Evolutionary conservation across 1,284 basidiomycete species (phyloP).

Genomic region (Farysia itapuensis): DNA sequence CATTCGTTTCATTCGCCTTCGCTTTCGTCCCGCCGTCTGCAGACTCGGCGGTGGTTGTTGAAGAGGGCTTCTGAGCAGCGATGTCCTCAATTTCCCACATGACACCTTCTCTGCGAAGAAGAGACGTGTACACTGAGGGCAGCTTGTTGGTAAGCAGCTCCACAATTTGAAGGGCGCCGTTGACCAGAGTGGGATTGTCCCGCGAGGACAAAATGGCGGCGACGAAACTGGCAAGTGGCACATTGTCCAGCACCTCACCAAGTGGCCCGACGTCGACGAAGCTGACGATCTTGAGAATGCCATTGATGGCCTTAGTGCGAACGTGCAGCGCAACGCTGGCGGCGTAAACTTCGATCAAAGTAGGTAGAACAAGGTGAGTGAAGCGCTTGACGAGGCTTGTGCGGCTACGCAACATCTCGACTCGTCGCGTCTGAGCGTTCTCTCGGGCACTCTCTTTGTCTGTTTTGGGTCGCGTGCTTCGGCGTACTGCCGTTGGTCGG

Average conservation of each 20-base stretch:
- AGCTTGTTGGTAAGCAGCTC: slow-evolving; percentile 52
- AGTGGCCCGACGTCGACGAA: slow-evolving; percentile 52
- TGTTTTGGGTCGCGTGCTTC: slow-evolving; percentile 12
- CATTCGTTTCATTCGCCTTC: neutral
- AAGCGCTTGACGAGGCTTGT: slow-evolving; percentile 49
- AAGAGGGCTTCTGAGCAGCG: slow-evolving; percentile 35
- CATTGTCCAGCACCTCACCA: slow-evolving; percentile 37
- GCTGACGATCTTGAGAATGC: slow-evolving; percentile 54
- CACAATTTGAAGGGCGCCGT: slow-evolving; percentile 56
- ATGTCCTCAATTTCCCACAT: slow-evolving; percentile 56
- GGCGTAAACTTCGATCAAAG: slow-evolving; percentile 54
- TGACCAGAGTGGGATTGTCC: slow-evolving; percentile 41
- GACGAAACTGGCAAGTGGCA: slow-evolving; percentile 56
- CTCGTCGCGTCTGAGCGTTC: slow-evolving; percentile 39
- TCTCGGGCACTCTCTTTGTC: slow-evolving; percentile 44
- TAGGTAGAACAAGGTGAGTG: slow-evolving; percentile 53
- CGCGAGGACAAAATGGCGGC: slow-evolving; percentile 51
- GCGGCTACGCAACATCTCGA: slow-evolving; percentile 45
- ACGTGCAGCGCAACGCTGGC: slow-evolving; percentile 51
- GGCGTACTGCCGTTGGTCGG: neutral
- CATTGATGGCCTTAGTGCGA: slow-evolving; percentile 46
- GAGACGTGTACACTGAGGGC: slow-evolving; percentile 45
- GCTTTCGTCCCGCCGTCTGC: neutral
- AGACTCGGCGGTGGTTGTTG: slow-evolving; percentile 72
- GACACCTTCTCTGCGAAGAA: slow-evolving; percentile 53